Evolutionary conservation across 83 land plant species (phyloP).

Genomic region (Picea engelmannii): DNA sequence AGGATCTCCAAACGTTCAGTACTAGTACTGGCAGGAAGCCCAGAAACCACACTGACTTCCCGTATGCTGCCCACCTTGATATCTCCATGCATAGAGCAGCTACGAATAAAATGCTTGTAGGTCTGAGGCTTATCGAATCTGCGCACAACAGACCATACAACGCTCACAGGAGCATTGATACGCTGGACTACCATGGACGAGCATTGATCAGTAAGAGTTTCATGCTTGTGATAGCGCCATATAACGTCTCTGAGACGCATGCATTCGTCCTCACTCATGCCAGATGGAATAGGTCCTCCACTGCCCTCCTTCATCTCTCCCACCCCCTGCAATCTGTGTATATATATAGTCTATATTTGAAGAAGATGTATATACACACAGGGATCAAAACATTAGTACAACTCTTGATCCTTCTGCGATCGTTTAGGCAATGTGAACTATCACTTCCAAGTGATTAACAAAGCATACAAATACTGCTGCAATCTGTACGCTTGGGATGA

Average conservation of each 20-base stretch:
- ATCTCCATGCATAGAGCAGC: slow-evolving; percentile 25
- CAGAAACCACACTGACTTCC: slow-evolving; percentile 30
- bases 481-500: too few species aligned
- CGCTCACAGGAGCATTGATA: slow-evolving; percentile 37
- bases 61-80: slow-evolving; percentile 21
- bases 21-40: slow-evolving; percentile 24
- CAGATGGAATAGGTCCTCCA: not conserved
- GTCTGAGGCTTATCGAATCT: slow-evolving; percentile 55
- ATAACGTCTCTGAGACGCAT: not conserved
- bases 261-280: slow-evolving; percentile 7
- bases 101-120: slow-evolving; percentile 34
- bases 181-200: slow-evolving; percentile 37
- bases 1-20: slow-evolving; percentile 34
- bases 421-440: too few species aligned
- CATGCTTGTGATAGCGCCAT: slow-evolving; percentile 4
- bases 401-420: too few species aligned
- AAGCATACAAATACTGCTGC: too few species aligned
- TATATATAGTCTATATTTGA: too few species aligned
- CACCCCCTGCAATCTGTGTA: not conserved
- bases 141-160: slow-evolving; percentile 59
- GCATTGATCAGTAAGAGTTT: slow-evolving; percentile 23
- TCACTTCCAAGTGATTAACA: too few species aligned
- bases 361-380: too few species aligned
- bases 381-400: too few species aligned
- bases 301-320: not conserved